Base-by-base conservation (phyloP, 2,329 filamentous ascomycete genomes). In the Mollisia scopiformis region DNA sequence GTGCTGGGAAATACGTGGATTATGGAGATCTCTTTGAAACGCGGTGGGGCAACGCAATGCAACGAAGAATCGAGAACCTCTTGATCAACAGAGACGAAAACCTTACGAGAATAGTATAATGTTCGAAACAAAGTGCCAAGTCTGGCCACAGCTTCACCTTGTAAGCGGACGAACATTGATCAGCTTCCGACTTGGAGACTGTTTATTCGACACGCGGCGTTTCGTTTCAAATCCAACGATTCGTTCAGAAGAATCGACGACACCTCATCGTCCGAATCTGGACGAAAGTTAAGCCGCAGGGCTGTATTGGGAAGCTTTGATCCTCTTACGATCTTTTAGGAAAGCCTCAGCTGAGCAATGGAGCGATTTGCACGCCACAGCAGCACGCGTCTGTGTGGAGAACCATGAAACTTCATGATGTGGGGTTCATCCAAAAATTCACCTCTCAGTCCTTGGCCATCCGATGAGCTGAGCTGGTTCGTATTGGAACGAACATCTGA, bases 321-420 rank as follows among this genome's bases (percentile, higher is more conserved):
- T 49, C 14, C 16, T 25, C 47, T 58, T 53, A 58, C 56, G 56
- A 58, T 21, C 10, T 46, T 16, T 19, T 6, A 14, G 41, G 41
- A 46, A 49, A 49, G 46, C 14, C 46, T 49, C 46, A 49, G 46
- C 57, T 46, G 37, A 47, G n/a, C 46, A 28, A n/a, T 30, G 28
- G 21, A 10, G 21, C n/a, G 3, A n/a, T 30, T 16, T 39, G 25
- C 31, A 31, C 16, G 23, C 39, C 37, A 49, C 37, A 37, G 16
- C 50, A 53, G 25, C 43, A 54, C 28, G 41, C 57, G 50, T 54
- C 50, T 53, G 23, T 55, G 51, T 47, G 57, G 52, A 33, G 25
- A 31, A 49, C 39, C 23, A 37, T 49, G 57, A 59, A 59, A 51
- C 43, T 30, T 23, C 33, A 13, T 14, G 23, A 39, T 51, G 46